Percentiles rank a stretch among this genome's conserved stretches.
Conservation (phyloP, 2,329 filamentous ascomycete species). For the Paecilomyces formosus region DNA sequence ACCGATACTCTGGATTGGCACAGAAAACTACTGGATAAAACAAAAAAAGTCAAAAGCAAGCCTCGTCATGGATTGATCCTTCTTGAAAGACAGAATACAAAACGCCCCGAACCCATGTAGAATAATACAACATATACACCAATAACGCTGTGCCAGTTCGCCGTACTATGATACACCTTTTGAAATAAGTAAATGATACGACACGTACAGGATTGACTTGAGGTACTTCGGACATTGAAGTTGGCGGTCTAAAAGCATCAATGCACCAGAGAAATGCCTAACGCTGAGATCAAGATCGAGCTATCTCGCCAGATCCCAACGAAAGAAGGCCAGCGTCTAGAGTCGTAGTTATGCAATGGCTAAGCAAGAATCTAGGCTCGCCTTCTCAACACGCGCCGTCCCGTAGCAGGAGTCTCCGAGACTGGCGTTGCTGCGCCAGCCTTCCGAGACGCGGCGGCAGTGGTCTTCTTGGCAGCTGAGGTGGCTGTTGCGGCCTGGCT, state of each 20-base stretch:
- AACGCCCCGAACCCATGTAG: background rate
- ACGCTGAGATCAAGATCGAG: background rate
- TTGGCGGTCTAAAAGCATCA: background rate
- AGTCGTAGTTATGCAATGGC: background rate
- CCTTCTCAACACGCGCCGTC: slow-evolving; percentile 35
- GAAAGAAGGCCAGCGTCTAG: background rate
- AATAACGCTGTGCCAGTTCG: background rate
- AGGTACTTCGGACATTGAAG: background rate
- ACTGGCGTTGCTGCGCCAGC: slow-evolving; percentile 21
- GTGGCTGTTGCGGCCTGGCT: slow-evolving; percentile 23
- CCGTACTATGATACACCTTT: background rate
- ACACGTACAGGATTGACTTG: background rate
- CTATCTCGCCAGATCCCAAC: background rate
- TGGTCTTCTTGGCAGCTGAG: slow-evolving; percentile 26
- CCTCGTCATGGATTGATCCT: background rate
- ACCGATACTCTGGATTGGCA: background rate
- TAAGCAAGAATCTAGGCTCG: slow-evolving; percentile 17
- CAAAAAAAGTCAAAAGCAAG: background rate
- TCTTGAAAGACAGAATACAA: background rate
- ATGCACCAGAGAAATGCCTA: background rate
- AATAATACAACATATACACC: background rate
- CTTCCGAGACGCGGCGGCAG: slow-evolving; percentile 12
- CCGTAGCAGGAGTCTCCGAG: slow-evolving; percentile 25
- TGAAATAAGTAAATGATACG: background rate
- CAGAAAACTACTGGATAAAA: background rate